Percentiles rank a stretch among this genome's conserved stretches.
phyloP scores from a whole-genome alignment of 805 yeast species.

The Candida glaebosa region DNA sequence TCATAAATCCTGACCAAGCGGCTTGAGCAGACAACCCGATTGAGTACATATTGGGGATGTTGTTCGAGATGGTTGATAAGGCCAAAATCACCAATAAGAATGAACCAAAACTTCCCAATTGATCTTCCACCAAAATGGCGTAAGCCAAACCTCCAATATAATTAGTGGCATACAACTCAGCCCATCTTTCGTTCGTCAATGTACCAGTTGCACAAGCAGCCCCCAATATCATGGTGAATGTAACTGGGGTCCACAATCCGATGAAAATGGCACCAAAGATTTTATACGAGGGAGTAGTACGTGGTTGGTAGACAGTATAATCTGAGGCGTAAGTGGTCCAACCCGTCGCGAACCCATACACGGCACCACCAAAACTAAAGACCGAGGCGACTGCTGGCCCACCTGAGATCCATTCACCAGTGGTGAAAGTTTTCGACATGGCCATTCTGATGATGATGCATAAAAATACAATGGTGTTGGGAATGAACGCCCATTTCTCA shows the following conservation, averaged over 20 bases:
- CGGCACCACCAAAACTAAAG: slow-evolving; percentile 75
- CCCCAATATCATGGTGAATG: slow-evolving; percentile 75
- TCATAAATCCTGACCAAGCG: slow-evolving; percentile 68
- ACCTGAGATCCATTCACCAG: slow-evolving; percentile 52
- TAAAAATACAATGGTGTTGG: slow-evolving; percentile 68
- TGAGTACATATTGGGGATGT: slow-evolving; percentile 92
- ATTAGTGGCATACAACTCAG: slow-evolving; percentile 20
- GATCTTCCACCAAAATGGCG: slow-evolving; percentile 71
- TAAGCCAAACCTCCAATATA: slow-evolving; percentile 72
- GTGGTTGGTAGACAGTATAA: slow-evolving; percentile 84
- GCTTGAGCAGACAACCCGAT: slow-evolving; percentile 85
- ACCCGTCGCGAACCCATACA: slow-evolving; percentile 89
- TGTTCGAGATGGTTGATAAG: slow-evolving; percentile 84
- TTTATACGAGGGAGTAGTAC: slow-evolving; percentile 52
- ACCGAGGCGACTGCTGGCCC: slow-evolving; percentile 69
- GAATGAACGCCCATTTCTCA: slow-evolving; percentile 88
- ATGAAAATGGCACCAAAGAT: slow-evolving; percentile 60
- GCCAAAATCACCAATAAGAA: slow-evolving; percentile 84
- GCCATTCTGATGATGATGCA: slow-evolving; percentile 77
- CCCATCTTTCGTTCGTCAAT: slow-evolving; percentile 32
- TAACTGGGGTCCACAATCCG: slow-evolving; percentile 67
- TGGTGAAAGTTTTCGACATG: slow-evolving; percentile 59
- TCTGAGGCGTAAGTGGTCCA: slow-evolving; percentile 94
- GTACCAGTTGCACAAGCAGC: slow-evolving; percentile 81
- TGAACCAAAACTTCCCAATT: slow-evolving; percentile 85